Conservation (phyloP, 2,329 filamentous ascomycete genomes). For the Fusarium pseudonygamai region DNA sequence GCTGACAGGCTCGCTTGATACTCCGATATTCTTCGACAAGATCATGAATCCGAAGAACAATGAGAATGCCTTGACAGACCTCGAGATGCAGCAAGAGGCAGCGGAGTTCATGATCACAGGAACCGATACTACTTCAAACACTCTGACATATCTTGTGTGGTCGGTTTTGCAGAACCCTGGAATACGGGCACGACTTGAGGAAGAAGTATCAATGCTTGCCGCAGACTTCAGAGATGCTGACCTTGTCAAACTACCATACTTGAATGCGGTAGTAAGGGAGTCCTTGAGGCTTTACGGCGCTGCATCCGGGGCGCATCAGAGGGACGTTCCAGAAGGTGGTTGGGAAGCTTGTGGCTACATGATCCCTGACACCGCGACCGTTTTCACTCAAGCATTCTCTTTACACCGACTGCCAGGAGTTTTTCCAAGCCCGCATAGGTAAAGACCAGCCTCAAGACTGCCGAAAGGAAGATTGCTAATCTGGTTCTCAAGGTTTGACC, state of each 20-base stretch:
- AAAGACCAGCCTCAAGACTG: accelerated
- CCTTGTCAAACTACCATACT: background rate
- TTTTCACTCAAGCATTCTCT: conserved; percentile 1
- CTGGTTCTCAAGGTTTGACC: background rate
- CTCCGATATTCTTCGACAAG: background rate
- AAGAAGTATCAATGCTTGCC: background rate
- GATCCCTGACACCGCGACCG: background rate
- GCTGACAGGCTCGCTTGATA: background rate
- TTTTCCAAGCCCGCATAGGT: background rate
- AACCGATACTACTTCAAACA: background rate
- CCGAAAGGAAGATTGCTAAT: background rate
- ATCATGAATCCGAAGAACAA: background rate
- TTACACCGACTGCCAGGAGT: background rate
- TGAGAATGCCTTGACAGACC: background rate
- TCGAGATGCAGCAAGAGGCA: background rate
- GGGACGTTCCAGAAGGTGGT: background rate
- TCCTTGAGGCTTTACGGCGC: conserved; percentile 13
- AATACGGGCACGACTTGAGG: background rate
- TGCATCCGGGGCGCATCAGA: background rate
- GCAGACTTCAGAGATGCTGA: background rate
- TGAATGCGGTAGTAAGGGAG: background rate
- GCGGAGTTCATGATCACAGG: background rate
- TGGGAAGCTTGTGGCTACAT: background rate
- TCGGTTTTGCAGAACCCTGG: background rate
- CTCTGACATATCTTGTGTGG: conserved; percentile 1